Conservation (phyloP, 768 basidiomycete species). For the Kondoa malvinella region DNA sequence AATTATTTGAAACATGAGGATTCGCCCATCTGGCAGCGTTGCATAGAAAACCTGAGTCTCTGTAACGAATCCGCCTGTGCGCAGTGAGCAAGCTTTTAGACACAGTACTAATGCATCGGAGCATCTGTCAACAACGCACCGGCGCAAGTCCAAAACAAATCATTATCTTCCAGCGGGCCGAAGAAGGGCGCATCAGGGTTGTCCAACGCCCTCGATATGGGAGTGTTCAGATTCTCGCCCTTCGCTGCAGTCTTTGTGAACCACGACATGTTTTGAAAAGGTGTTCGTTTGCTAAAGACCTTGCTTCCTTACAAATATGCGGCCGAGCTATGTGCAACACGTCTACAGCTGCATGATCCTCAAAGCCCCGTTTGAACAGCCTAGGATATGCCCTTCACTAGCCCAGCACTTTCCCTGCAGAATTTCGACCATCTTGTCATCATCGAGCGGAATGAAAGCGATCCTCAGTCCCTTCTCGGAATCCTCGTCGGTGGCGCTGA, state of each 20-base stretch:
- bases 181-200: conserved; percentile 2
- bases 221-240: not conserved
- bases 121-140: not conserved
- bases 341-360: not conserved
- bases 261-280: not conserved
- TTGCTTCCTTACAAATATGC: not conserved
- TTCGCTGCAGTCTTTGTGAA: not conserved
- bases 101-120: not conserved
- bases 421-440: no score
- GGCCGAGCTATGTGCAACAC: not conserved
- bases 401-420: no score
- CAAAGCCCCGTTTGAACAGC: not conserved
- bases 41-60: conserved; percentile 85
- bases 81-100: conserved; percentile 30
- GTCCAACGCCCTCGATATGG: not conserved
- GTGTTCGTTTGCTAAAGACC: not conserved
- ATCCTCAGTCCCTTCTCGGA: no score
- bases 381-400: no score
- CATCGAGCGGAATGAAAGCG: no score
- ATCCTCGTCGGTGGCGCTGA: no score
- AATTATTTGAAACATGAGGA: conserved; percentile 40
- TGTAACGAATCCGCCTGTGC: conserved; percentile 63
- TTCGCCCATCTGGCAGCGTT: conserved; percentile 53
- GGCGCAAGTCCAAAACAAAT: conserved; percentile 4
- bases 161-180: not conserved